Evolutionary conservation across 2,329 filamentous ascomycete genomes (phyloP).

Genomic region (Fusarium verticillioides): DNA sequence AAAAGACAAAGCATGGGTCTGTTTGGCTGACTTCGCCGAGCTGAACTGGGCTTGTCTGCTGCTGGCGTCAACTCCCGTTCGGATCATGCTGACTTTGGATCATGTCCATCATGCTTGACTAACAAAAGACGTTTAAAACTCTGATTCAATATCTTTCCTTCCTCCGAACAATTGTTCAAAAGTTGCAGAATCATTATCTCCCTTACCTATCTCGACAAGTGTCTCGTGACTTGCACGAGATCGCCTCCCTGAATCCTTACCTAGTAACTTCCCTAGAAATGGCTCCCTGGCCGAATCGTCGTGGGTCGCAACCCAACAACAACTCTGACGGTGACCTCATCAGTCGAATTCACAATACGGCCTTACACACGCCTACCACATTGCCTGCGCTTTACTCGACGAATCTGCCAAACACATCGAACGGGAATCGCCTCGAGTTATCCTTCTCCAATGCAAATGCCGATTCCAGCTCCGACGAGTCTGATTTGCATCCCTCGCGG

Average conservation of each 20-base stretch:
- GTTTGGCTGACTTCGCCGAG: constrained; percentile 8
- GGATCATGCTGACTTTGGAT: constrained; percentile 23
- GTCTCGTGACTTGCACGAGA: constrained; percentile 18
- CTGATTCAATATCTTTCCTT: constrained; percentile 1
- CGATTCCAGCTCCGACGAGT: constrained; percentile 60
- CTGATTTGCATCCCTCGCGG: constrained; percentile 50
- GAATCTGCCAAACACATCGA: constrained; percentile 7
- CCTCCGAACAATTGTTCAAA: neutral
- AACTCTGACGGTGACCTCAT: constrained; percentile 48
- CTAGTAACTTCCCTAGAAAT: constrained; percentile 42
- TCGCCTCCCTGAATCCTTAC: constrained; percentile 22
- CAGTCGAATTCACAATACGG: constrained; percentile 51
- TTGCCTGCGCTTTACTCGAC: constrained; percentile 37
- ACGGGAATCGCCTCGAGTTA: constrained; percentile 41
- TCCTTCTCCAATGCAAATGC: constrained; percentile 46
- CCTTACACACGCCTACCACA: constrained; percentile 48
- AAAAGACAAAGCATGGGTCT: constrained; percentile 13
- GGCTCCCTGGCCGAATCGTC: constrained; percentile 48
- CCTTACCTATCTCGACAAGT: neutral
- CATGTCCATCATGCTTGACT: constrained; percentile 28
- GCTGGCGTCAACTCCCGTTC: constrained; percentile 14
- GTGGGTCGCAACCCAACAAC: constrained; percentile 46
- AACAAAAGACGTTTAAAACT: constrained; percentile 5
- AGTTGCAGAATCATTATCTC: neutral
- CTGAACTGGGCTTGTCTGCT: constrained; percentile 12